Conservation (phyloP, 371 early-diverging fungal species). For the Lichtheimia ramosa region DNA sequence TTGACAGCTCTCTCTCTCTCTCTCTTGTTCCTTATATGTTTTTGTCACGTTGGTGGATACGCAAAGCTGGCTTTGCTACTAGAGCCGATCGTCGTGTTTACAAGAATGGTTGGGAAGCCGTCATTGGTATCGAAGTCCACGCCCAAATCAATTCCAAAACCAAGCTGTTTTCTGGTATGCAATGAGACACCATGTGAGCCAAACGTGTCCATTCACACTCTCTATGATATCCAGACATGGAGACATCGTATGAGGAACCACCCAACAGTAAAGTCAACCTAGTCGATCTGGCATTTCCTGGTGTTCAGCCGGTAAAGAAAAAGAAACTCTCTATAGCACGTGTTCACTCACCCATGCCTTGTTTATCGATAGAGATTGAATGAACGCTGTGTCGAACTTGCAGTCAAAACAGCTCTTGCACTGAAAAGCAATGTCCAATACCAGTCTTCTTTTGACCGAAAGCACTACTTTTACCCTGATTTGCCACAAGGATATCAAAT, state of each 20-base stretch:
- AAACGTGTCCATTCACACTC: too few relatives aligned
- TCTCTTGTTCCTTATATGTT: not conserved
- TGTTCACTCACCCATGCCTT: not conserved
- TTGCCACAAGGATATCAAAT: conserved; percentile 93
- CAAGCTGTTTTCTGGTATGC: conserved; percentile 83
- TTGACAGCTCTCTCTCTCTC: too few relatives aligned
- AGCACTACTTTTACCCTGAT: conserved; percentile 94
- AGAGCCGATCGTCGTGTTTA: not conserved
- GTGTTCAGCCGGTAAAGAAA: conserved; percentile 53
- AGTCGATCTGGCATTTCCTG: conserved; percentile 88
- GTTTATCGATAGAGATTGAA: conserved; percentile 67
- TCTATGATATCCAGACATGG: conserved; percentile 32
- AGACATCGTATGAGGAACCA: conserved; percentile 56
- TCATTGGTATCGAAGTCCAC: conserved; percentile 92
- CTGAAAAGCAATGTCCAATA: conserved; percentile 67
- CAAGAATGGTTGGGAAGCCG: conserved; percentile 62
- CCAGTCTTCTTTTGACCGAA: conserved; percentile 82
- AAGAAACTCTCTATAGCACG: not conserved
- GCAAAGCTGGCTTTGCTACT: not conserved
- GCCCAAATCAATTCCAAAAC: conserved; percentile 74
- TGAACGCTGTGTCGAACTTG: conserved; percentile 67
- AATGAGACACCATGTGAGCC: not conserved
- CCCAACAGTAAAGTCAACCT: conserved; percentile 74
- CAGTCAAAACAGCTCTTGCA: conserved; percentile 74
- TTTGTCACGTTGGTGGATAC: not conserved